A percentile compares a stretch with the other conserved stretches of the same genome.
These are phyloP conservation scores for Hemisphaericaspora lyxosophila DNA, from an alignment of 1,139 yeast species.

Conservation along the genomic window DNA sequence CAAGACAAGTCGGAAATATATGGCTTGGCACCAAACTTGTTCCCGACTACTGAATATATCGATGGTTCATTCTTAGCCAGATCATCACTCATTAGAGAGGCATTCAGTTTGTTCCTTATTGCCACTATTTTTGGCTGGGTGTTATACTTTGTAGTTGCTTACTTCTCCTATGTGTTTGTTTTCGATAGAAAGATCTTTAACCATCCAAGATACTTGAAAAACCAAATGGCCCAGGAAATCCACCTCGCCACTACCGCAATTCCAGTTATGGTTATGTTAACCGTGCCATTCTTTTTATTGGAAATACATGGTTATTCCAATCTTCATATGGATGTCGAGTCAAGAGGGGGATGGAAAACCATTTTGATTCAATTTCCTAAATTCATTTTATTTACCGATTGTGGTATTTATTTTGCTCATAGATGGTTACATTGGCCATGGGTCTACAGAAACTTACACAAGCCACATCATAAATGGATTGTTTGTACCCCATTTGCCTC, in stretches of 20 bases:
- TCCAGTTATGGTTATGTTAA: conserved; percentile 82
- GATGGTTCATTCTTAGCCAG: conserved; percentile 67
- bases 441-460: conserved; percentile 82
- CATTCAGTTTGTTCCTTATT: conserved; percentile 62
- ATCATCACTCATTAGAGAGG: conserved; percentile 70
- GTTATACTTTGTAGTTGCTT: conserved; percentile 74
- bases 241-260: conserved; percentile 75
- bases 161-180: conserved; percentile 68
- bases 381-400: conserved; percentile 89
- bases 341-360: conserved; percentile 70
- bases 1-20: conserved; percentile 40
- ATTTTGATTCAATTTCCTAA: conserved; percentile 65
- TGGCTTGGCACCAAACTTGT: conserved; percentile 33
- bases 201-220: conserved; percentile 93
- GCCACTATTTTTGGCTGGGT: conserved; percentile 84
- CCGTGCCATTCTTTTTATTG: conserved; percentile 84
- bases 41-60: conserved; percentile 52
- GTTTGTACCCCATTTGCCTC: conserved; percentile 98
- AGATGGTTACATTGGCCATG: conserved; percentile 90
- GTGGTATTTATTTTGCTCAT: conserved; percentile 87
- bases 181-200: conserved; percentile 88
- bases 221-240: conserved; percentile 85
- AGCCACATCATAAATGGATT: conserved; percentile 99
- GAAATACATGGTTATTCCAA: conserved; percentile 84
- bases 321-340: conserved; percentile 65